These are phyloP conservation scores for Aspergillus glaucus DNA, from an alignment of 2,329 filamentous ascomycete species.

Conservation along the genomic window DNA sequence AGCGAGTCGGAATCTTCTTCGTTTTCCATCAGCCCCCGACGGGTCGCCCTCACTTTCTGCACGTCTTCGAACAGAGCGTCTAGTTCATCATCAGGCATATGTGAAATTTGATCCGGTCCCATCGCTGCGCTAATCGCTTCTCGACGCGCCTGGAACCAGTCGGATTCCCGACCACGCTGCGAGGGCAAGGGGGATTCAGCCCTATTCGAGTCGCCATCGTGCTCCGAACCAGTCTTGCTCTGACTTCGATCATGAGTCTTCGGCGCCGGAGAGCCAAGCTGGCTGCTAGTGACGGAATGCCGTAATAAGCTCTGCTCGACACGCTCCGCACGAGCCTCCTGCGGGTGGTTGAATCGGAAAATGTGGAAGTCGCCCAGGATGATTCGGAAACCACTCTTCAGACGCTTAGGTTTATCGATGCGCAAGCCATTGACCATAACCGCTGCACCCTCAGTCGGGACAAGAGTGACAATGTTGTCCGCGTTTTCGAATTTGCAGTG, in stretches of 20 bases:
- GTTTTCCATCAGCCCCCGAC: slow-evolving; percentile 60
- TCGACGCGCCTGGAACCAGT: slow-evolving; percentile 88
- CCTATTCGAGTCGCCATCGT: slow-evolving; percentile 63
- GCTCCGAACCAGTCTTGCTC: slow-evolving; percentile 72
- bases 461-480: slow-evolving; percentile 85
- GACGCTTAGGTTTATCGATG: slow-evolving; percentile 74
- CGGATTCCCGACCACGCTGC: slow-evolving; percentile 66
- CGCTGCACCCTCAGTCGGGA: slow-evolving; percentile 83
- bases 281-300: slow-evolving; percentile 64
- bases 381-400: slow-evolving; percentile 88
- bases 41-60: slow-evolving; percentile 76
- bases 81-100: slow-evolving; percentile 86
- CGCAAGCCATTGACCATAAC: slow-evolving; percentile 97
- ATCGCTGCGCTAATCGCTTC: slow-evolving; percentile 90
- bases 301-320: slow-evolving; percentile 82
- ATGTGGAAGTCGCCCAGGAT: slow-evolving; percentile 98
- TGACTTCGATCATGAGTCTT: slow-evolving; percentile 71
- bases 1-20: slow-evolving; percentile 82
- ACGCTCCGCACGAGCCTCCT: slow-evolving; percentile 88
- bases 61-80: slow-evolving; percentile 92
- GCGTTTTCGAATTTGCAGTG: slow-evolving; percentile 93
- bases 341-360: slow-evolving; percentile 95
- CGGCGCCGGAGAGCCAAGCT: slow-evolving; percentile 60
- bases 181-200: slow-evolving; percentile 72
- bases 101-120: slow-evolving; percentile 82